Evolutionary conservation across 2,329 filamentous ascomycete genomes (phyloP).

Genomic region (Colletotrichum cuscutae): DNA sequence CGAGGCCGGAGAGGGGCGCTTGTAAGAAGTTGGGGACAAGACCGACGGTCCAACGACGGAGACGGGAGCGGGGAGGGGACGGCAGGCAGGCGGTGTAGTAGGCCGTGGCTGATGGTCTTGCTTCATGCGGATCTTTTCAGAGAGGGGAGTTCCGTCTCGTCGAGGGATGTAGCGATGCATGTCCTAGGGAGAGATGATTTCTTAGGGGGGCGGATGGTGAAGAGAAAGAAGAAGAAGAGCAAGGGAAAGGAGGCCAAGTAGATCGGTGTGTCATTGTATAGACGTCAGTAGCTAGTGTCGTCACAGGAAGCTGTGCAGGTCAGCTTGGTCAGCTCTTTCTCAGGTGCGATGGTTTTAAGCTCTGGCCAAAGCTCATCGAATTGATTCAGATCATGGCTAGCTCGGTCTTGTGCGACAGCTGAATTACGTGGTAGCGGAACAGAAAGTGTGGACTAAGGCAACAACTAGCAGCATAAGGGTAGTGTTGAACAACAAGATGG

Average conservation of each 20-base stretch:
- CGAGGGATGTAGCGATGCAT: constrained; percentile 62
- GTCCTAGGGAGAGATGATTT: not conserved
- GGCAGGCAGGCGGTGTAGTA: not conserved
- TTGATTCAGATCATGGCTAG: not conserved
- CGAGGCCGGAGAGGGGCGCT: constrained; percentile 24
- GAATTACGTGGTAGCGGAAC: not conserved
- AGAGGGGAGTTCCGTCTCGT: constrained; percentile 48
- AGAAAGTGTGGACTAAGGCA: not conserved
- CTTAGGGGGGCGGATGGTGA: not conserved
- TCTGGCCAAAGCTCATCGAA: not conserved
- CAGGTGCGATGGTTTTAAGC: not conserved
- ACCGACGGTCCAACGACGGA: constrained; percentile 46
- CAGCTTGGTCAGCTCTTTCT: not conserved
- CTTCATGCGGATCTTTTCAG: constrained; percentile 52
- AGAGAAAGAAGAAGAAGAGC: not conserved
- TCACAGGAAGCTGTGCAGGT: not conserved
- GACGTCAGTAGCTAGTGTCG: not conserved
- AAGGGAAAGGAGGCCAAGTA: not conserved
- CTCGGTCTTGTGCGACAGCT: not conserved
- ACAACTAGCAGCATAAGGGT: not conserved
- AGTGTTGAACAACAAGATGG: not conserved
- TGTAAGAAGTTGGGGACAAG: constrained; percentile 38
- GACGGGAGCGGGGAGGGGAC: not conserved
- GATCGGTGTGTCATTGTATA: too few relatives aligned
- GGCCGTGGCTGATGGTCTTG: not conserved